phyloP scores from a whole-genome alignment of 2,329 filamentous ascomycete genomes.

The Colletotrichum trifolii region DNA sequence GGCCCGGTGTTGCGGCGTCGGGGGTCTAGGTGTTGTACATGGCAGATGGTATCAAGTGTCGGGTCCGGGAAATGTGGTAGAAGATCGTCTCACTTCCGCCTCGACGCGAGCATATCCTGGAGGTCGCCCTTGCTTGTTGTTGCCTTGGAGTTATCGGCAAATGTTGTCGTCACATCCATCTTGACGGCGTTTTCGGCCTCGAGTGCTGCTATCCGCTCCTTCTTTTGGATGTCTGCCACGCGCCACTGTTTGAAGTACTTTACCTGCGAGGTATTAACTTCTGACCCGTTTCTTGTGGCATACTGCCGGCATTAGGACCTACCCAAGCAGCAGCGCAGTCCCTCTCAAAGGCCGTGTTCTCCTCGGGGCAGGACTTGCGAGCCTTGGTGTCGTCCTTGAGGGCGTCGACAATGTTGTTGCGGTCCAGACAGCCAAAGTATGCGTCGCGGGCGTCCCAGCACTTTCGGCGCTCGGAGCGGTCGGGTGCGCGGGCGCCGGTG shows the following conservation, averaged over 20 bases:
- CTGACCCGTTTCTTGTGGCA: no score
- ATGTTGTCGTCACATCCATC: constrained; percentile 58
- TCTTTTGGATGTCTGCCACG: constrained; percentile 91
- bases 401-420: constrained; percentile 80
- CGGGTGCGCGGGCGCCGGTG: constrained; percentile 77
- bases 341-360: constrained; percentile 74
- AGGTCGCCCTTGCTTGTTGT: constrained; percentile 50
- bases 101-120: constrained; percentile 50
- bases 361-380: constrained; percentile 51
- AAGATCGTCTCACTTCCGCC: constrained; percentile 15
- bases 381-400: constrained; percentile 55
- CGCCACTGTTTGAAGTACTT: constrained; percentile 98
- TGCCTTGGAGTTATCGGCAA: constrained; percentile 42
- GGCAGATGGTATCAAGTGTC: constrained; percentile 20
- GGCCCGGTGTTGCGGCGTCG: neutral
- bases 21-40: constrained; percentile 25
- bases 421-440: constrained; percentile 91
- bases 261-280: constrained; percentile 66
- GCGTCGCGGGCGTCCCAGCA: constrained; percentile 92
- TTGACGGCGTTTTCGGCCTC: constrained; percentile 77
- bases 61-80: neutral
- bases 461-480: constrained; percentile 79
- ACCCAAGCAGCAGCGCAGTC: constrained; percentile 95
- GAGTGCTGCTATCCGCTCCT: constrained; percentile 80
- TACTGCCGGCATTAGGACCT: constrained; percentile 47